Evolutionary conservation across 2,329 filamentous ascomycete species (phyloP).

Genomic region (Neofusicoccum kwambonambiense): DNA sequence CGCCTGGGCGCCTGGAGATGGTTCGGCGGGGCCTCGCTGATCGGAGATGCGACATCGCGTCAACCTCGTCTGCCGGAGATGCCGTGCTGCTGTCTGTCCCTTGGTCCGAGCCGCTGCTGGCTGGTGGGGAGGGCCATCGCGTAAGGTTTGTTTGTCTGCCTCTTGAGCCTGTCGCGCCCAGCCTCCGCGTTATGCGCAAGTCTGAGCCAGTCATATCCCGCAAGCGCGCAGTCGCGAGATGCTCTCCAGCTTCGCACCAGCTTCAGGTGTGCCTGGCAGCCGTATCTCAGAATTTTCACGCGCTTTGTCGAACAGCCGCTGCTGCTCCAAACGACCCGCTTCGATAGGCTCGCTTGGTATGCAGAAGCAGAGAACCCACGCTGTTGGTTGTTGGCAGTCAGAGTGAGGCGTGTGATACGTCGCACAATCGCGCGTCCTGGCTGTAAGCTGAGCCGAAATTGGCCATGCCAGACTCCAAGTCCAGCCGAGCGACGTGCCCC

Average conservation of each 20-base stretch:
- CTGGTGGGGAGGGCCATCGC: too few species aligned
- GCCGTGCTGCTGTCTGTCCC: too few species aligned
- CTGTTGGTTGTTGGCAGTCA: background rate
- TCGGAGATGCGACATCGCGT: background rate
- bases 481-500: background rate
- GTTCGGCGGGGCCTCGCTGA: background rate
- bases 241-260: background rate
- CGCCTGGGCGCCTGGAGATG: background rate
- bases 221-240: background rate
- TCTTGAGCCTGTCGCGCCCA: background rate
- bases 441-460: conserved; percentile 11
- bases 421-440: conserved; percentile 4
- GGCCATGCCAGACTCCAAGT: background rate
- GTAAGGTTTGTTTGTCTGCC: background rate
- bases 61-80: background rate
- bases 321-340: background rate
- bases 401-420: conserved; percentile 10
- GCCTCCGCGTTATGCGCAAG: background rate
- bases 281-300: background rate
- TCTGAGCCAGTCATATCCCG: too few species aligned
- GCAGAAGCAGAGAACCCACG: background rate
- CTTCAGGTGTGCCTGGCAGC: background rate
- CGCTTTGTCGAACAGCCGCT: background rate
- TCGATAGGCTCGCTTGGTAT: too few species aligned
- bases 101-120: background rate